Conservation (phyloP, 768 basidiomycete species). For the Leccinum boreale region DNA sequence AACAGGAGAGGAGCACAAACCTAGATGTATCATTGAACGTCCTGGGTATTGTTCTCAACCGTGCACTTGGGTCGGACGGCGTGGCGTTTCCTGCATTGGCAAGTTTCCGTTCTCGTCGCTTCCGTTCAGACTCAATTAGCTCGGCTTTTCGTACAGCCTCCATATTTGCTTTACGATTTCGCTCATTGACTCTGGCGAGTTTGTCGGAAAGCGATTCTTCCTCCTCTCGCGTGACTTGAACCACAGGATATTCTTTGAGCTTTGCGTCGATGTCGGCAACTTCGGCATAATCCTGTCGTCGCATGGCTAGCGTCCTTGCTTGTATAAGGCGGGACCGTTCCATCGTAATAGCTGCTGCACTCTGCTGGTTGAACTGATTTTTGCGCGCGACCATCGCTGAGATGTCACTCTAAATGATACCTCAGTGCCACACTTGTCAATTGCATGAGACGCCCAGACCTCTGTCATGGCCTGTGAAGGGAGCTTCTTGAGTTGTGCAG, state of each 20-base stretch:
- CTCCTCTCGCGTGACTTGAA: constrained; percentile 22
- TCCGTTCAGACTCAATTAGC: constrained; percentile 62
- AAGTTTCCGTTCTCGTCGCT: constrained; percentile 64
- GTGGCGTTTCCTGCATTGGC: constrained; percentile 39
- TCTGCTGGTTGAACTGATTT: constrained; percentile 38
- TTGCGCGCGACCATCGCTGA: constrained; percentile 74
- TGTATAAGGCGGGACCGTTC: constrained; percentile 69
- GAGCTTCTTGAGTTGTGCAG: constrained; percentile 56
- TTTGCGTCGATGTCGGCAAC: constrained; percentile 59
- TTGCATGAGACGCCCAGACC: constrained; percentile 39
- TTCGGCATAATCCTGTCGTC: constrained; percentile 68
- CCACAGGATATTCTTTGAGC: constrained; percentile 48
- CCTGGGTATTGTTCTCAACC: constrained; percentile 63
- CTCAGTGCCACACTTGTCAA: constrained; percentile 9
- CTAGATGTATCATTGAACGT: constrained; percentile 57
- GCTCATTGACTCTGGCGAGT: constrained; percentile 82
- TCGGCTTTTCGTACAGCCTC: constrained; percentile 81
- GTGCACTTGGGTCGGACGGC: constrained; percentile 60
- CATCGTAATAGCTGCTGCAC: constrained; percentile 37
- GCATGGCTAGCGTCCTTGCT: constrained; percentile 67
- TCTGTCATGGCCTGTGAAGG: constrained; percentile 70
- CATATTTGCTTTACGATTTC: constrained; percentile 80
- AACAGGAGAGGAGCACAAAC: constrained; percentile 37
- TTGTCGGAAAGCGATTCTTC: constrained; percentile 40
- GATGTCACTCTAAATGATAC: constrained; percentile 65